Conservation (phyloP, 2,329 filamentous ascomycete genomes). For the Trichoderma sp. region DNA sequence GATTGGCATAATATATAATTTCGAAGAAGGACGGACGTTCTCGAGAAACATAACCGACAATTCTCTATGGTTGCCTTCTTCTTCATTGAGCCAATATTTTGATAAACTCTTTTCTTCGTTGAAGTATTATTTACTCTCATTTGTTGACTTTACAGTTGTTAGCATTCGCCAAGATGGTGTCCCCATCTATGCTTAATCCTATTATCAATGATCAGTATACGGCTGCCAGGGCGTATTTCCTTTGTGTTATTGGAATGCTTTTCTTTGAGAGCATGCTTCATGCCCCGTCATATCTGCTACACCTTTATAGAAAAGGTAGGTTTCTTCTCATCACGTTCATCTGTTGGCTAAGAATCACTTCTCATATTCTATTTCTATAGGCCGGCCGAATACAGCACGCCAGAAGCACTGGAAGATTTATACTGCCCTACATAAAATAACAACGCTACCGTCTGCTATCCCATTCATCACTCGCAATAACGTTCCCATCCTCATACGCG, state of each 20-base stretch:
- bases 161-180: not conserved
- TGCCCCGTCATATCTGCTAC: not conserved
- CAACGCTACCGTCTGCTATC: not conserved
- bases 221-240: conserved; percentile 23
- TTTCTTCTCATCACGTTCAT: not conserved
- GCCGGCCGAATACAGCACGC: not conserved
- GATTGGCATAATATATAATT: not conserved
- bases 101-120: not conserved
- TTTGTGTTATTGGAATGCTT: conserved; percentile 24
- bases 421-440: not conserved
- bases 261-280: conserved; percentile 23
- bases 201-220: conserved; percentile 24
- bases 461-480: conserved; percentile 16
- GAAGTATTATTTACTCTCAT: not conserved
- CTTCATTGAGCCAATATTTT: not conserved
- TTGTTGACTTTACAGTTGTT: not conserved
- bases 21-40: not conserved
- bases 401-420: not conserved
- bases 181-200: conserved; percentile 17
- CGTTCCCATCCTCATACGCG: conserved; percentile 22
- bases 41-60: not conserved
- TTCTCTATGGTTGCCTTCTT: not conserved
- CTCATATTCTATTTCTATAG: not conserved
- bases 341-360: not conserved
- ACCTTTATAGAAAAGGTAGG: not conserved